Percentiles rank a stretch among this genome's conserved stretches.
Conservation (phyloP, 106 monocot species). For the Platanthera guangdongensis region DNA sequence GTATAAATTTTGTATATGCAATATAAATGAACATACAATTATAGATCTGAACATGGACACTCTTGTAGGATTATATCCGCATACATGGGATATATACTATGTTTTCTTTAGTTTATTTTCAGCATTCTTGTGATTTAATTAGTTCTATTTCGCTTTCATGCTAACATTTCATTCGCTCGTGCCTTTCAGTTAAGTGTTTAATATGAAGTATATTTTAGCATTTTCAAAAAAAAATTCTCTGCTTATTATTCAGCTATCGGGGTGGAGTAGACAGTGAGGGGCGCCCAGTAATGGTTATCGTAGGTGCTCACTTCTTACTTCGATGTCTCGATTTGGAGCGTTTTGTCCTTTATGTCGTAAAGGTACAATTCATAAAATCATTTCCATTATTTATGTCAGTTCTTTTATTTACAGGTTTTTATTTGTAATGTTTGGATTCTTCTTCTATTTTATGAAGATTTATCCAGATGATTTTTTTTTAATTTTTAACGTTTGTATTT, state of each 20-base stretch:
- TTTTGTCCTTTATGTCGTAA: slow-evolving; percentile 82
- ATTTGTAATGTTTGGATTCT: background rate
- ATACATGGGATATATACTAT: background rate
- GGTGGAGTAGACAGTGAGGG: slow-evolving; percentile 96
- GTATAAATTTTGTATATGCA: background rate
- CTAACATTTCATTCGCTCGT: too few species aligned
- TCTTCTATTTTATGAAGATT: background rate
- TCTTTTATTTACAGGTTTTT: background rate
- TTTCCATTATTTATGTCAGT: background rate
- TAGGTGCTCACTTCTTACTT: slow-evolving; percentile 97
- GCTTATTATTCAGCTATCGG: slow-evolving; percentile 62
- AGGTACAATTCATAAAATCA: slow-evolving; percentile 40
- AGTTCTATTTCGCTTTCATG: background rate
- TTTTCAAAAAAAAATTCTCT: too few species aligned
- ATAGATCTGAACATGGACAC: background rate
- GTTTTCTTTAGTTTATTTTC: background rate
- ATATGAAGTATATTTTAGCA: background rate
- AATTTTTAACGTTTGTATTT: background rate
- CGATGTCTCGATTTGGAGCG: slow-evolving; percentile 94
- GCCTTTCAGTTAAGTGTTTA: background rate
- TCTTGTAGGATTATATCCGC: background rate
- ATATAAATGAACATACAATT: background rate
- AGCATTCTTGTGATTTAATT: background rate
- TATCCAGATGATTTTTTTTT: background rate
- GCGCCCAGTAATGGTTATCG: slow-evolving; percentile 87